A percentile compares a stretch with the other conserved stretches of the same genome.
Conservation (phyloP, 2,329 filamentous ascomycete species). For the Calonectria pteridis region DNA sequence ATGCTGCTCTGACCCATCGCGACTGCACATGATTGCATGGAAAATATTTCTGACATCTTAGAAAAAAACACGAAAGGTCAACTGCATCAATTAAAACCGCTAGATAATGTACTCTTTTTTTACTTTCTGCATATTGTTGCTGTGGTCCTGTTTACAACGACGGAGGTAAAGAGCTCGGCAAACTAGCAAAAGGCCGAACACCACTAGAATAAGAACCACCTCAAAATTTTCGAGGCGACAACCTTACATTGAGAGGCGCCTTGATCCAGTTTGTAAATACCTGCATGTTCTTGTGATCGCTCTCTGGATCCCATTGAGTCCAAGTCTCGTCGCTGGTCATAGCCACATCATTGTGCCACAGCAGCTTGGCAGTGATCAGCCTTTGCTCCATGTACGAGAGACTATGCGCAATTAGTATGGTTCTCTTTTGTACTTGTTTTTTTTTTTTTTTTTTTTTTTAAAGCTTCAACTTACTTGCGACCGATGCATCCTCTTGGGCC, state of each 20-base stretch:
- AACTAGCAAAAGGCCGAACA: background rate
- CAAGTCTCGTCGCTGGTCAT: conserved; percentile 29
- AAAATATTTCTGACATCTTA: background rate
- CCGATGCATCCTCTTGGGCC: conserved; percentile 65
- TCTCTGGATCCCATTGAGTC: conserved; percentile 43
- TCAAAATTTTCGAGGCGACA: conserved; percentile 16
- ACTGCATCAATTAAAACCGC: background rate
- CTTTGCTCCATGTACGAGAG: conserved; percentile 65
- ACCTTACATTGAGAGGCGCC: conserved; percentile 37
- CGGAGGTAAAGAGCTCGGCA: background rate
- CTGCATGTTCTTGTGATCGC: conserved; percentile 38
- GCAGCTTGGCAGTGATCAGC: conserved; percentile 59
- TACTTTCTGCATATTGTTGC: background rate
- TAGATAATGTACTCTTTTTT: background rate
- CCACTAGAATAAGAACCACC: background rate
- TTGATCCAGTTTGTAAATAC: conserved; percentile 48
- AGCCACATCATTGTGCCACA: conserved; percentile 63
- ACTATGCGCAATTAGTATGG: conserved; percentile 47
- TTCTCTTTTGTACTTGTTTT: background rate
- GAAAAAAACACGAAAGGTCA: background rate
- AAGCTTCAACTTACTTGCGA: conserved; percentile 11
- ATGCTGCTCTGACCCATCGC: background rate
- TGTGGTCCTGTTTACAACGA: background rate
- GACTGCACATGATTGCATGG: background rate
- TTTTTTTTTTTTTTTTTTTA: background rate